Base-by-base conservation (phyloP, 2,329 filamentous ascomycete species). In the Claviceps spartinae region DNA sequence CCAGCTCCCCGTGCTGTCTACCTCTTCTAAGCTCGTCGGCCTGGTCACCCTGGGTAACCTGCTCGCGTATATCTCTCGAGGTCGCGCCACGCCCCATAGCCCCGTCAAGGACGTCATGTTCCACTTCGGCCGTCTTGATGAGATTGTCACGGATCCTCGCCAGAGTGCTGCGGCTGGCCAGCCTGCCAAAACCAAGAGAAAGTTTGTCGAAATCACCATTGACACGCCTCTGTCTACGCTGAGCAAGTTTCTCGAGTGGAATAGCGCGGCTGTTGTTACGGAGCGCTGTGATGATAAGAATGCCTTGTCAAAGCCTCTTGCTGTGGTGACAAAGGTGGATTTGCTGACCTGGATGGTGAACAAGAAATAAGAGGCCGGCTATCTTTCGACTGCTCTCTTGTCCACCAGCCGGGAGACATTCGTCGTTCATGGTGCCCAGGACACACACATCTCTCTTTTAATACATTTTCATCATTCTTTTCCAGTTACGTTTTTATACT, bases 171-270 rank as follows among this genome's bases (percentile, higher is more conserved):
- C 66, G 16, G 63, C 65, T 14, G 61, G 65, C 40, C 62, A 63
- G 47, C 63, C 69, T 55, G 61, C 63, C 22, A 67, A 61, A 53
- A 67, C 68, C 56, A 78, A 79, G 67, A 76, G 83, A 54, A 82
- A 86, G 63, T 98, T 95, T 69, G 86, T 97, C 49, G 86, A 97
- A 70, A 95, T 98, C 64, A 97, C 93, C 6, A 74, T 86, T 65
- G 87, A 96, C 58, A 98, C 93, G 1, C 85, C 86, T 3, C 75
- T 98, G 41, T 80, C 78, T 47, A 83, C 86, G 45, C 76, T 98
- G 51, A 91, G 88, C 73, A 83, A 86, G 62, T 98, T 98, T 71
- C 88, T 97, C 58, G 89, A 97, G 71, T 97, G 93, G 89, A 97
- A 98, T 70, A 93, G 86, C 59, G 91, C 93, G 0, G 93, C 93